Evolutionary conservation across 805 yeast genomes (phyloP).

Genomic region (Ogataea thermomethanolica): DNA sequence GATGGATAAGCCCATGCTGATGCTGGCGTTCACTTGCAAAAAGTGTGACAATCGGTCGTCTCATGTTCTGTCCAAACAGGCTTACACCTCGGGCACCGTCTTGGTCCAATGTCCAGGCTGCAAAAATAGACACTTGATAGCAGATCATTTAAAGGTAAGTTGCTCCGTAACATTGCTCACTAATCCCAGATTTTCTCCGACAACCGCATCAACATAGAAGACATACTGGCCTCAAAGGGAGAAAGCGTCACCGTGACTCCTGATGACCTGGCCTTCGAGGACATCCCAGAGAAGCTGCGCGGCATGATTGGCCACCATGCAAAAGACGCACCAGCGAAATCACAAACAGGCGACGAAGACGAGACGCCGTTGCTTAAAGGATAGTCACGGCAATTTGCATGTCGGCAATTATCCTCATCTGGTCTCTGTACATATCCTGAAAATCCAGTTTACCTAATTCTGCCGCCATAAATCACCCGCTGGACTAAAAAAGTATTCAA

Average conservation of each 20-base stretch:
- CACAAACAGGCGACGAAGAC: background rate
- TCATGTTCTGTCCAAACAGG: slow-evolving; percentile 90
- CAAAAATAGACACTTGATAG: slow-evolving; percentile 80
- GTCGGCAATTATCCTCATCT: background rate
- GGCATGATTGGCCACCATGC: slow-evolving; percentile 60
- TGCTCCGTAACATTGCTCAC: background rate
- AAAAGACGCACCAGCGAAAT: slow-evolving; percentile 58
- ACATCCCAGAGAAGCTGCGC: slow-evolving; percentile 56
- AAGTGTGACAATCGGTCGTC: slow-evolving; percentile 79
- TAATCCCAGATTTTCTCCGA: slow-evolving; percentile 68
- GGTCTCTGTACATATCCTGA: background rate
- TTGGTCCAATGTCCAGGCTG: slow-evolving; percentile 91
- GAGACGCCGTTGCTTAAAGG: slow-evolving; percentile 6
- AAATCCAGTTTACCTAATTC: slow-evolving; percentile 1
- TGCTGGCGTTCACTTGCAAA: slow-evolving; percentile 92
- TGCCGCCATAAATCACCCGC: slow-evolving; percentile 6
- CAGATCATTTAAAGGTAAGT: slow-evolving; percentile 69
- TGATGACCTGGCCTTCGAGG: slow-evolving; percentile 67
- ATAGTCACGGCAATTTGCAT: background rate
- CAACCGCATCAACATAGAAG: slow-evolving; percentile 70
- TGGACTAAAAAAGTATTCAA: slow-evolving; percentile 6
- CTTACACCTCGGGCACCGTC: slow-evolving; percentile 83
- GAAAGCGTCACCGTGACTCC: slow-evolving; percentile 63
- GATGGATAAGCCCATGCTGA: slow-evolving; percentile 71
- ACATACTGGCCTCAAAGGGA: slow-evolving; percentile 71